A percentile compares a stretch with the other conserved stretches of the same genome.
phyloP scores from a whole-genome alignment of 306 rosid species.

The Glycine tomentella region DNA sequence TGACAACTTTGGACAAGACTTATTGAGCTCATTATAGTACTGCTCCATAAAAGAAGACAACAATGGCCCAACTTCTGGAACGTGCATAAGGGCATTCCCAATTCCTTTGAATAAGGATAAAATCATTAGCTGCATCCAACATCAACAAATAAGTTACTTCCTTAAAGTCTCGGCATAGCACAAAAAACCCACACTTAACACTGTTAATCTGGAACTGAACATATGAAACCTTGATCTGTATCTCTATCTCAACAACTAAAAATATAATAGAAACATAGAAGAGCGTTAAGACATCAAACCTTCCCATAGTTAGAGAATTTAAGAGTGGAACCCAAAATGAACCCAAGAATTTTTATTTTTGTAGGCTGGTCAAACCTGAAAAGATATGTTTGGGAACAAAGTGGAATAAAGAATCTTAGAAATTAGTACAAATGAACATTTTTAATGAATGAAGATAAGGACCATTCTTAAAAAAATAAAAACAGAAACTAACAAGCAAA shows the following conservation, averaged over 20 bases:
- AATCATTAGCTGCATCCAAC: slow-evolving; percentile 73
- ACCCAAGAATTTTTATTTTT: slow-evolving; percentile 66
- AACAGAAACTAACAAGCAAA: not conserved
- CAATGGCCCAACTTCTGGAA: slow-evolving; percentile 61
- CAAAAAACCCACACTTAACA: slow-evolving; percentile 1
- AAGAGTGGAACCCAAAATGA: slow-evolving; percentile 73
- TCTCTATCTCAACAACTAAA: slow-evolving; percentile 6
- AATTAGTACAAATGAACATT: slow-evolving; percentile 10
- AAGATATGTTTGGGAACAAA: slow-evolving; percentile 9
- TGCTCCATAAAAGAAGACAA: slow-evolving; percentile 63
- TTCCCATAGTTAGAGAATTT: slow-evolving; percentile 77
- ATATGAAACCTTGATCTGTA: slow-evolving; percentile 19
- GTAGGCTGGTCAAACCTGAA: slow-evolving; percentile 85
- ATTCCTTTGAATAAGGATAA: slow-evolving; percentile 81
- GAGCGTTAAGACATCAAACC: slow-evolving; percentile 61
- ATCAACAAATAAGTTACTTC: slow-evolving; percentile 34
- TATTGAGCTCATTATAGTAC: slow-evolving; percentile 48
- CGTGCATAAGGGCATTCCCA: slow-evolving; percentile 64
- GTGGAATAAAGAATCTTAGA: not conserved
- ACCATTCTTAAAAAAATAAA: not conserved
- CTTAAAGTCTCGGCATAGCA: slow-evolving; percentile 6
- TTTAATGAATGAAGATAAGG: slow-evolving; percentile 14
- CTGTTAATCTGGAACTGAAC: slow-evolving; percentile 10
- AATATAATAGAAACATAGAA: slow-evolving; percentile 16
- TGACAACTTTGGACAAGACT: slow-evolving; percentile 58